These are phyloP conservation scores for Blastomyces gilchristii DNA, from an alignment of 2,329 filamentous ascomycete genomes.

Conservation along the genomic window DNA sequence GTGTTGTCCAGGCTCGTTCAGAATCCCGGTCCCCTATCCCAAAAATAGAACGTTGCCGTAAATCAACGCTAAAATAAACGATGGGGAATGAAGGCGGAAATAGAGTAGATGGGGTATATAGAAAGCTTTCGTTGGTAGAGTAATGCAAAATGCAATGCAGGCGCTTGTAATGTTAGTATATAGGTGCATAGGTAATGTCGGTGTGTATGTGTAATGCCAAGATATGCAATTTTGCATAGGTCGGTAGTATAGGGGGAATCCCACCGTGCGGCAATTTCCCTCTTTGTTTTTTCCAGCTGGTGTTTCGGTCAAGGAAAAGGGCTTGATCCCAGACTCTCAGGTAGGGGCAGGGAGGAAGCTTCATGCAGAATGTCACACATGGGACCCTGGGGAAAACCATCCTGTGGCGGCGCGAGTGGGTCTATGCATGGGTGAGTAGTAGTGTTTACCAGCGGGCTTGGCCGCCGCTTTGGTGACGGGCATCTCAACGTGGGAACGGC, in stretches of 20 bases:
- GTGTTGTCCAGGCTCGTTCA: too few relatives aligned
- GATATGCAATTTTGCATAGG: background rate
- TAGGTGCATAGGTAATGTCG: background rate
- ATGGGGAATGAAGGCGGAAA: too few relatives aligned
- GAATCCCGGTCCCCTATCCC: too few relatives aligned
- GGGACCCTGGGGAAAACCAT: background rate
- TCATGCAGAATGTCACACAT: constrained; percentile 5
- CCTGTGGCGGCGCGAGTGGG: background rate
- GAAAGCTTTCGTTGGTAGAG: too few relatives aligned
- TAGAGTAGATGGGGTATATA: too few relatives aligned
- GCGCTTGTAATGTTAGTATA: background rate
- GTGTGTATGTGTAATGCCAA: background rate
- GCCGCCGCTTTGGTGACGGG: background rate
- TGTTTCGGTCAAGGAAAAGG: constrained; percentile 1
- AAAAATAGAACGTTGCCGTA: too few relatives aligned
- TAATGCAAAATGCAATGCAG: background rate
- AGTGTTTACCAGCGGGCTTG: background rate
- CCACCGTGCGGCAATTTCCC: too few relatives aligned
- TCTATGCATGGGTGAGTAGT: background rate
- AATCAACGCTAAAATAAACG: too few relatives aligned
- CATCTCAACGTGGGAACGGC: background rate
- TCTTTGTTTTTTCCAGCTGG: background rate
- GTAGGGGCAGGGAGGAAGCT: constrained; percentile 2
- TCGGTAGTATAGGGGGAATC: background rate
- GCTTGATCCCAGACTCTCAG: constrained; percentile 6